Evolutionary conservation across 2,329 filamentous ascomycete genomes (phyloP), one percentile per base, ranked within the genome.

Genomic region (Fusarium torulosum): DNA sequence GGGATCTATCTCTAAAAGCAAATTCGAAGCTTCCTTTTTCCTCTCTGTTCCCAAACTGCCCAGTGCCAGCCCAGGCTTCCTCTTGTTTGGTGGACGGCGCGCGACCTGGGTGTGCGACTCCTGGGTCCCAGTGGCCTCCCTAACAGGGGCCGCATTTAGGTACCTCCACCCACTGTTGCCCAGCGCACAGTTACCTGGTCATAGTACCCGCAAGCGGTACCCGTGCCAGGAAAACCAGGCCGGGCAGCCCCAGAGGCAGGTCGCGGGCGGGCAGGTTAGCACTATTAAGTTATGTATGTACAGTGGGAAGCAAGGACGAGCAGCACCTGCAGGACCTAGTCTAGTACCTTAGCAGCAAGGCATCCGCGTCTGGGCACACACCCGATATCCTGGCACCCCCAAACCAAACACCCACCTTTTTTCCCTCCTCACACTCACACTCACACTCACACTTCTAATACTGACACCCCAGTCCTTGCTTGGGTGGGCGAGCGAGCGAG

Each of bases 131-230:
- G 62, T 42, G 63, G 64, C 51, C 66, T 68, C 65, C 65, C 65
- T 68, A 59, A 47, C 66, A 69, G 66, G 66, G 66, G 61, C 60
- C 49, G 40, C 31, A 40, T 41, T 35, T 45, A 66, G 50, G 66
- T 69, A 69, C 57, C 57, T 69, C 61, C 49, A 55, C 66, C 66
- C 52, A 40, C 60, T 61, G 64, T 66, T 65, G 64, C 64, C 55
- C 65, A 64, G 64, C 65, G 44, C 49, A 53, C 62, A 56, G 50
- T 53, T 69, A 69, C 57, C 57, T 69, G 57, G 53, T 66, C 59
- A 58, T 20, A 35, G 40, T 56, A 56, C 53, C 66, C 66, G 61
- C 66, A 67, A 69, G 49, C 62, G 57, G 52, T 66, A 67, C 64
- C 64, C 47, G 50, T 67, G 46, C 43, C 40, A 56, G 52, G 40